These are phyloP conservation scores for Thelonectria rubi DNA, from an alignment of 2,329 filamentous ascomycete species.

Conservation along the genomic window DNA sequence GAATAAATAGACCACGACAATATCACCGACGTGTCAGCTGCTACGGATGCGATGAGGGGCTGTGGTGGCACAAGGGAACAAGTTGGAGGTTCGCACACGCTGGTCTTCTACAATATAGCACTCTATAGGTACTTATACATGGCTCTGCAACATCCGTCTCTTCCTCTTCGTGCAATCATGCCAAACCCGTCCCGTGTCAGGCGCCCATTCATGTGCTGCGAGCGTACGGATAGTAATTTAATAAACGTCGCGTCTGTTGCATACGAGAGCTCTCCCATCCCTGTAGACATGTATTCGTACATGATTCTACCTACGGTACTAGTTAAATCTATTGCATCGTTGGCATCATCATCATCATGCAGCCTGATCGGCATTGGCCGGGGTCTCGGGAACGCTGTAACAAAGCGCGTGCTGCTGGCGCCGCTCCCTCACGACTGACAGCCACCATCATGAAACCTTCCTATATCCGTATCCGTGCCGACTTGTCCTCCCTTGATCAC, in stretches of 20 bases:
- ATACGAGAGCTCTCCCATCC: not conserved
- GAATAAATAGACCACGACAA: not conserved
- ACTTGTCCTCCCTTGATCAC: conserved; percentile 26
- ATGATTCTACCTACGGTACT: not conserved
- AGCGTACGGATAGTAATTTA: not conserved
- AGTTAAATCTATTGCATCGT: not conserved
- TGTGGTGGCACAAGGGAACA: not conserved
- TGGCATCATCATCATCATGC: conserved; percentile 16
- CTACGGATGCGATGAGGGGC: not conserved
- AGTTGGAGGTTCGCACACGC: not conserved
- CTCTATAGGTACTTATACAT: not conserved
- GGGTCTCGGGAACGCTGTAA: conserved; percentile 1
- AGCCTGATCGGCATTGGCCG: conserved; percentile 6
- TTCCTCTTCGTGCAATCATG: not conserved
- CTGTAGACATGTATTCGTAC: not conserved
- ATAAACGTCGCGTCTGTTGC: conserved; percentile 5
- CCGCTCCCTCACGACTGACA: conserved; percentile 8
- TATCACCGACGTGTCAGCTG: not conserved
- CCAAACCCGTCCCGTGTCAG: not conserved
- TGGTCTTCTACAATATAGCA: not conserved
- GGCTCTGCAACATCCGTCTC: too few relatives aligned
- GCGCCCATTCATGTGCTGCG: not conserved
- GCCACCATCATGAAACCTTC: conserved; percentile 18
- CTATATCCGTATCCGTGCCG: too few relatives aligned
- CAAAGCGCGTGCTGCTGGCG: conserved; percentile 14